phyloP scores from a whole-genome alignment of 2,329 filamentous ascomycete genomes.

The Alternaria brassicicola region DNA sequence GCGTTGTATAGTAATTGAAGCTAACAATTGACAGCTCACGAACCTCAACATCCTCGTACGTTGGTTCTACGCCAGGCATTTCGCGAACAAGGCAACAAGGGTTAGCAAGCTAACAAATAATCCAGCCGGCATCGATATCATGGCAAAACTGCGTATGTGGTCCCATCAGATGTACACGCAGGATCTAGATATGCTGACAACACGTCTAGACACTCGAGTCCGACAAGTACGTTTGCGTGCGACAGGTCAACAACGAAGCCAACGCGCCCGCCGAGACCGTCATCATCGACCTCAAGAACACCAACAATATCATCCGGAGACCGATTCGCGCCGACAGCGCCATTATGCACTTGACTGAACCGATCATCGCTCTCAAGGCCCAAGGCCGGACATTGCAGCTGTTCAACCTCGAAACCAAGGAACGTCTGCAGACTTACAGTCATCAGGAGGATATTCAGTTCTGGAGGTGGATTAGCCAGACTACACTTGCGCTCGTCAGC shows the following conservation, averaged over 20 bases:
- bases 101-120: constrained; percentile 37
- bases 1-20: constrained; percentile 11
- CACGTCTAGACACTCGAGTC: constrained; percentile 86
- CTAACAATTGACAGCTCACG: constrained; percentile 51
- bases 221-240: constrained; percentile 93
- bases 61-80: constrained; percentile 24
- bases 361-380: constrained; percentile 96
- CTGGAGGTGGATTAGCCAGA: constrained; percentile 99
- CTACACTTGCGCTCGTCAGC: constrained; percentile 85
- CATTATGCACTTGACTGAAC: constrained; percentile 97
- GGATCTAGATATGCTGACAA: constrained; percentile 26
- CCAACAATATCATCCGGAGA: constrained; percentile 91
- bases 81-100: constrained; percentile 19
- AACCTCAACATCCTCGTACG: constrained; percentile 57
- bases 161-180: background rate
- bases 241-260: constrained; percentile 83
- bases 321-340: constrained; percentile 99
- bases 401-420: constrained; percentile 91
- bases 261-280: constrained; percentile 88
- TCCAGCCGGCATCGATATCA: constrained; percentile 73
- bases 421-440: constrained; percentile 93
- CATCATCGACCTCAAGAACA: constrained; percentile 97
- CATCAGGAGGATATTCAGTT: constrained; percentile 98
- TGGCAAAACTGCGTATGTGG: constrained; percentile 83
- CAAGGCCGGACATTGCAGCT: constrained; percentile 95